Conservation (phyloP, 495 filamentous ascomycete species). For the Aspergillus haitiensis region DNA sequence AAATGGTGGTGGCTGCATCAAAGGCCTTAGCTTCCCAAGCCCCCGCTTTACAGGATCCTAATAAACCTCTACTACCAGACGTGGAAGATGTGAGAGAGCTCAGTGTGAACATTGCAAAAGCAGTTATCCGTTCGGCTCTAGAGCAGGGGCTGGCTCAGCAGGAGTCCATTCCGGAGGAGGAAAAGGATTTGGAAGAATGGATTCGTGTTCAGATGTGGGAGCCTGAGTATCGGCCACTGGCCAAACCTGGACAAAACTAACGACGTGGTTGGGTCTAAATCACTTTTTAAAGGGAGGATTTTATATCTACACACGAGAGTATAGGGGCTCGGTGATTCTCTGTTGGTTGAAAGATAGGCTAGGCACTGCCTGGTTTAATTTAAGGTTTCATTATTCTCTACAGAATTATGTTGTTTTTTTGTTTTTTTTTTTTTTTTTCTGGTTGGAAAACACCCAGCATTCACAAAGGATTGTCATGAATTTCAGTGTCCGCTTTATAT, state of each 20-base stretch:
- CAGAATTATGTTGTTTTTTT: too few species aligned
- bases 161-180: conserved; percentile 43
- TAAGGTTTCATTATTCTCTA: too few species aligned
- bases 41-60: conserved; percentile 62
- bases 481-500: neutral
- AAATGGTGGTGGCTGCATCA: conserved; percentile 80
- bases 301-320: too few species aligned
- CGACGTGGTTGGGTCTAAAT: too few species aligned
- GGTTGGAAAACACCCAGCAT: too few species aligned
- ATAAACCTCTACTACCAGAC: conserved; percentile 68
- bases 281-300: too few species aligned
- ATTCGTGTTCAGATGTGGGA: conserved; percentile 91
- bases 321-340: too few species aligned
- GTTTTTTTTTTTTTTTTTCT: too few species aligned
- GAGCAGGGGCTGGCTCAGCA: conserved; percentile 64
- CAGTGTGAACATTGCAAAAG: conserved; percentile 73
- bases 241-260: neutral
- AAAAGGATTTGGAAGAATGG: conserved; percentile 71
- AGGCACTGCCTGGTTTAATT: too few species aligned
- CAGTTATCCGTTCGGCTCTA: conserved; percentile 72
- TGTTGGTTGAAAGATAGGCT: too few species aligned
- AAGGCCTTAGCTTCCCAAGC: conserved; percentile 68
- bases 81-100: conserved; percentile 73
- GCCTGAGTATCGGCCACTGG: conserved; percentile 66
- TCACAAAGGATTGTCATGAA: neutral